Evolutionary conservation across 148 eudicot genomes (phyloP).

Genomic region (Gaultheria prostrata): DNA sequence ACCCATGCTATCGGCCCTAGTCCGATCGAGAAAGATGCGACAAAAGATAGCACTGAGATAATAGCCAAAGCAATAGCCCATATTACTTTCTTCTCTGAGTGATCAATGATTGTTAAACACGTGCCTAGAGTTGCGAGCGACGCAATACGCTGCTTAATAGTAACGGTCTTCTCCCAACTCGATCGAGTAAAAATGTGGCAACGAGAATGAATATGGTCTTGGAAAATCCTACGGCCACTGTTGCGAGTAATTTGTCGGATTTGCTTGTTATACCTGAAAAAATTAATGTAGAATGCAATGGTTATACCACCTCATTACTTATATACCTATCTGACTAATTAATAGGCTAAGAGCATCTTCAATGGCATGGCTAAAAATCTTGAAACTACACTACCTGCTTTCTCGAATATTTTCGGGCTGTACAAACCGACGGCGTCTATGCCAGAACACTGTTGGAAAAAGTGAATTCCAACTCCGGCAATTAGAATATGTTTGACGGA

Average conservation of each 20-base stretch:
- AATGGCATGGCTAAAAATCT: no score
- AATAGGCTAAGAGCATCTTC: no score
- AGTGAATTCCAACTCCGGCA: constrained; percentile 33
- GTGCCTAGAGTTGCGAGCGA: constrained; percentile 22
- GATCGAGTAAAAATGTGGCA: constrained; percentile 33
- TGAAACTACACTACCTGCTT: constrained; percentile 9
- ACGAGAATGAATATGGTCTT: constrained; percentile 38
- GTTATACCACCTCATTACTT: background rate
- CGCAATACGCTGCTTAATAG: constrained; percentile 25
- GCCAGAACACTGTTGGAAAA: constrained; percentile 38
- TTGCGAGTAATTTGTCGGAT: constrained; percentile 22
- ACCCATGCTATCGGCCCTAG: constrained; percentile 42
- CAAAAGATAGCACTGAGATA: constrained; percentile 20
- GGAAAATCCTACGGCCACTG: constrained; percentile 31
- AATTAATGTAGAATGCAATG: background rate
- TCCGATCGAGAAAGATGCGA: constrained; percentile 35
- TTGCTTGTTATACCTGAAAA: constrained; percentile 23
- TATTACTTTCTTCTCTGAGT: constrained; percentile 3
- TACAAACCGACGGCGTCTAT: constrained; percentile 38
- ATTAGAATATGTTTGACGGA: constrained; percentile 27
- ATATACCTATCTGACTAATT: no score
- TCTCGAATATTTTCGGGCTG: constrained; percentile 35
- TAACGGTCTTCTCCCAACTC: constrained; percentile 32
- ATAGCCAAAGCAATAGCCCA: constrained; percentile 33
- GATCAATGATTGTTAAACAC: constrained; percentile 24